Conservation (phyloP, 192 early-diverging fungal genomes). For the Jimgerdemannia flammicorona region DNA sequence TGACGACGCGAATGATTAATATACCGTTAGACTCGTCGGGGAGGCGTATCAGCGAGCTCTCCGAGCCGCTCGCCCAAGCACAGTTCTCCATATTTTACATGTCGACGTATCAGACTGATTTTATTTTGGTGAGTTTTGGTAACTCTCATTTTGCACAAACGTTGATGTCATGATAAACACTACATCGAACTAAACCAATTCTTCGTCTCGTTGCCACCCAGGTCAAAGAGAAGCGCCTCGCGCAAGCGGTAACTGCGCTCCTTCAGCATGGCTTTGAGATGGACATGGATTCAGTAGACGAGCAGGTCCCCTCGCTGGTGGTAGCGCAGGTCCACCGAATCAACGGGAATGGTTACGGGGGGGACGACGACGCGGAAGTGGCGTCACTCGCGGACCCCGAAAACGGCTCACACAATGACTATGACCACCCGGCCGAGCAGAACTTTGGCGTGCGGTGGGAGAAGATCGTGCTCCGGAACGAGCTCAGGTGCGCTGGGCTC, state of each 20-base stretch:
- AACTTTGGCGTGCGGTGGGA: conserved; percentile 25
- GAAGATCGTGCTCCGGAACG: conserved; percentile 43
- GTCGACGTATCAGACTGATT: conserved; percentile 71
- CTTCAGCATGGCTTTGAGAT: conserved; percentile 38
- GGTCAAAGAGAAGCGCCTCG: conserved; percentile 58
- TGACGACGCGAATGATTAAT: neutral
- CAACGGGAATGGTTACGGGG: neutral
- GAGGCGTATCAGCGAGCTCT: conserved; percentile 54
- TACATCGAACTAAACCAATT: too few relatives aligned
- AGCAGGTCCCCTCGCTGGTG: too few relatives aligned
- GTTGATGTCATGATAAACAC: neutral
- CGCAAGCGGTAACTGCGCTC: conserved; percentile 48
- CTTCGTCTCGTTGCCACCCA: conserved; percentile 8
- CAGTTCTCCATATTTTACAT: conserved; percentile 73
- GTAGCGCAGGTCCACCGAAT: conserved; percentile 17
- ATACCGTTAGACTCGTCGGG: conserved; percentile 30
- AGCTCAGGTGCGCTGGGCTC: conserved; percentile 57
- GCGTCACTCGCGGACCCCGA: conserved; percentile 23
- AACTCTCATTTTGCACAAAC: neutral
- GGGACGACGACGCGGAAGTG: neutral
- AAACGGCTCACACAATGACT: neutral
- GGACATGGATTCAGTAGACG: conserved; percentile 31
- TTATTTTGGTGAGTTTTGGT: conserved; percentile 56
- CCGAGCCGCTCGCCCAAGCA: conserved; percentile 49
- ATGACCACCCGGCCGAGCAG: neutral